Base-by-base conservation (phyloP, 768 basidiomycete species). In the Mycena belliarum region DNA sequence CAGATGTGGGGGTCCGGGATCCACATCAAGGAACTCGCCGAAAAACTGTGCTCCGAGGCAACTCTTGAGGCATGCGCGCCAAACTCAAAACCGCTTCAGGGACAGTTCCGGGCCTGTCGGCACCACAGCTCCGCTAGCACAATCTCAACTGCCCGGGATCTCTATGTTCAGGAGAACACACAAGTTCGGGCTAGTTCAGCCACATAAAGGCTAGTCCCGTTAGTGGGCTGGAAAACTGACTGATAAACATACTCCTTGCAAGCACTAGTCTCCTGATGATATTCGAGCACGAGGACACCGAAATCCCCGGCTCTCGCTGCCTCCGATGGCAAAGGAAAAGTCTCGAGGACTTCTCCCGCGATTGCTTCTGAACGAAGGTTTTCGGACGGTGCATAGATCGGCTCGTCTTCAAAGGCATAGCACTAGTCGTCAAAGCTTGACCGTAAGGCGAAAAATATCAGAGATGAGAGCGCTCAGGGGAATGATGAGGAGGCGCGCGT, bases 311-410 rank as follows among this genome's bases (percentile, higher is more conserved):
- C n/a, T n/a, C n/a, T n/a, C n/a, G n/a, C n/a, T n/a, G n/a, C n/a
- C n/a, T n/a, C n/a, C n/a, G n/a, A n/a, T n/a, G n/a, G n/a, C n/a
- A n/a, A n/a, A n/a, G 29, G 12, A 32, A 32, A 32, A 12, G 7
- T 32, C 29, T 32, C 29, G 29, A 32, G 29, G 8, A 6, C 58
- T 59, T 59, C 58, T 59, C 52, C 52, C 52, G 58, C 58, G 52
- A 53, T 59, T 54, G 44, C 58, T 59, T 59, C 42, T 59, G 52
- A 54, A 44, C 48, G 38, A 52, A 52, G 50, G 18, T 9, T 52
- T 32, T 51, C 42, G 18, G 52, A 53, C 52, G 50, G 33, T 46
- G 40, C 41, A 26, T 32, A 7, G 43, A 35, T 29, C 26, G 9
- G 38, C 40, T 23, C 20, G 3, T 8, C 46, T 37, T 37, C 48